These are phyloP conservation scores for Oxytropis ochrocephala DNA, from an alignment of 306 rosid genomes.

Conservation along the genomic window DNA sequence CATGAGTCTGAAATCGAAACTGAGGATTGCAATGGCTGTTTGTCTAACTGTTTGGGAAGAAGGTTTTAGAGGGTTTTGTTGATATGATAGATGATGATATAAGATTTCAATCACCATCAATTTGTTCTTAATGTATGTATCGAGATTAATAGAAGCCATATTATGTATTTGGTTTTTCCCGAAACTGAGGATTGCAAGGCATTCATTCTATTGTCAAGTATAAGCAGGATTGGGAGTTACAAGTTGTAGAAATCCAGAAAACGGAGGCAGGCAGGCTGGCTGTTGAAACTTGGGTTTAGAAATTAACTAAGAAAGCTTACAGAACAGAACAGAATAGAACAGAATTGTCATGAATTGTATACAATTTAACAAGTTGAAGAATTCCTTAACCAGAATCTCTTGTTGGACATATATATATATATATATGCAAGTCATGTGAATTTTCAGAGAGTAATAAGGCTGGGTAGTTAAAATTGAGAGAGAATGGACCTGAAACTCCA, in stretches of 20 bases:
- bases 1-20: not conserved
- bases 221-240: not conserved
- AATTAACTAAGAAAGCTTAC: not conserved
- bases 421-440: too few species aligned
- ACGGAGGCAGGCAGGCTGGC: too few species aligned
- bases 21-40: not conserved
- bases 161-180: too few species aligned
- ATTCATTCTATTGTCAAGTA: too few species aligned
- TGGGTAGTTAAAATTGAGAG: too few species aligned
- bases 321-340: not conserved
- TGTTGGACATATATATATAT: not conserved
- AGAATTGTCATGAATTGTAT: not conserved
- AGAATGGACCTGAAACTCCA: constrained; percentile 76
- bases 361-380: not conserved
- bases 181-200: too few species aligned
- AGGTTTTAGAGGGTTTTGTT: too few species aligned
- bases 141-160: too few species aligned
- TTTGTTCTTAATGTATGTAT: too few species aligned
- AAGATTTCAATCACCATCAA: too few species aligned
- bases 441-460: too few species aligned
- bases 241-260: not conserved
- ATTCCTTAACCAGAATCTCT: not conserved
- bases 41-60: not conserved
- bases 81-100: too few species aligned
- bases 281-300: not conserved